Base-by-base conservation (phyloP, 768 basidiomycete species). In the Megacollybia marginata region DNA sequence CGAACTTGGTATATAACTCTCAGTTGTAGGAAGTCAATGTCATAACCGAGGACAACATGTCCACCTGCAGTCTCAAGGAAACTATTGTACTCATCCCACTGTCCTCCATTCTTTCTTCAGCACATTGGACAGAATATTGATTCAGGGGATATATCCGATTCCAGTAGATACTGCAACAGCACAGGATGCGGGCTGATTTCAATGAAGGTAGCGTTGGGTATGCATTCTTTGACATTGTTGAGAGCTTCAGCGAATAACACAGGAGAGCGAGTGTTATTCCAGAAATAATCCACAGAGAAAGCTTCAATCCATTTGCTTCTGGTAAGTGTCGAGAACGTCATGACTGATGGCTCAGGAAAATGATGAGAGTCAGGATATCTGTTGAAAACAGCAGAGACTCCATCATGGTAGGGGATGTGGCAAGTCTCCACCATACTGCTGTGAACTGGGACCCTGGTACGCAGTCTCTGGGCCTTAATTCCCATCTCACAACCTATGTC, bases 151-250 rank as follows among this genome's bases (percentile, higher is more conserved):
- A 64, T 52, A 1, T 51, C 52, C 0, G 54, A 48, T 34, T 8
- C 38, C 8, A 15, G 15, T 8, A 73, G 44, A 47, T 70, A 72
- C 12, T 61, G 55, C 1, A 66, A 53, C 3, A 73, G 62, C 1
- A 64, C 69, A 7, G 72, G 73, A 52, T 73, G 72, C 11, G 70
- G 68, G 5, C 59, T 52, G 8, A 74, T 57, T 52, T 73, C 72
- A 12, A 74, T 50, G 50, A 69, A 69, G 12, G 57, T 59, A 13
- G 38, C 38, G 18, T 13, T 10, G 12, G 66, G 53, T 7, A 54
- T 48, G 16, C 16, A 5, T 2, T 61, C 62, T 19, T 48, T 44
- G 10, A 72, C 55, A 5, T 52, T 36, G 28, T 52, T 35, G n/a
- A 73, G 57, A 1, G 69, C 63, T 11, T 63, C 45, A 1, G 56